Evolutionary conservation across 2,329 filamentous ascomycete species (phyloP).

Genomic region (Cryphonectria radicalis): DNA sequence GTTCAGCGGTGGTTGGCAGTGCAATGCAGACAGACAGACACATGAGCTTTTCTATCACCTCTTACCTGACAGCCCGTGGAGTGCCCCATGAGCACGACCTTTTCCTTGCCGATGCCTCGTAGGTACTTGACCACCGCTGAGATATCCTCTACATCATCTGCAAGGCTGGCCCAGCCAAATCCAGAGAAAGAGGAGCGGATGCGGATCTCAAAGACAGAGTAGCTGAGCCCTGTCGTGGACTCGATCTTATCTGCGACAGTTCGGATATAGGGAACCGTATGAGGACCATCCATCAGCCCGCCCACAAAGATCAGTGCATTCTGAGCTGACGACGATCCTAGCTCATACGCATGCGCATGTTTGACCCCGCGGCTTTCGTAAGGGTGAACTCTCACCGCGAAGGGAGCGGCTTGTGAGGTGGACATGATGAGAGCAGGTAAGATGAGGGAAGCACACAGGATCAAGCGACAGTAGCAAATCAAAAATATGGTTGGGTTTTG

Average conservation of each 20-base stretch:
- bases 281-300: constrained; percentile 71
- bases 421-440: constrained; percentile 24
- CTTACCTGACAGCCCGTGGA: constrained; percentile 62
- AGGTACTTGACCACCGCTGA: constrained; percentile 58
- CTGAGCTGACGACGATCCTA: constrained; percentile 26
- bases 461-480: not conserved
- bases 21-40: not conserved
- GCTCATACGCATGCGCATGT: constrained; percentile 35
- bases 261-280: constrained; percentile 63
- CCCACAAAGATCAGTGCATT: constrained; percentile 73
- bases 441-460: not conserved
- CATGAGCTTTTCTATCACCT: not conserved
- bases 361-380: constrained; percentile 33
- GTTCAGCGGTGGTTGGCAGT: not conserved
- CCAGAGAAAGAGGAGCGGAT: constrained; percentile 58
- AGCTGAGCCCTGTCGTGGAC: constrained; percentile 44
- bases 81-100: constrained; percentile 61
- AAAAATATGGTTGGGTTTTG: not conserved
- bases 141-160: constrained; percentile 59
- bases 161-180: constrained; percentile 55
- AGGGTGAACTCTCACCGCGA: constrained; percentile 36
- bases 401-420: constrained; percentile 16
- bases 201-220: constrained; percentile 61
- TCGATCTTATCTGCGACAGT: constrained; percentile 51
- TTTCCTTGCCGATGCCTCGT: constrained; percentile 52